Percentiles rank a stretch among this genome's conserved stretches.
Evolutionary conservation across 2,329 filamentous ascomycete species (phyloP).

Genomic region (Furcasterigmium sp.): DNA sequence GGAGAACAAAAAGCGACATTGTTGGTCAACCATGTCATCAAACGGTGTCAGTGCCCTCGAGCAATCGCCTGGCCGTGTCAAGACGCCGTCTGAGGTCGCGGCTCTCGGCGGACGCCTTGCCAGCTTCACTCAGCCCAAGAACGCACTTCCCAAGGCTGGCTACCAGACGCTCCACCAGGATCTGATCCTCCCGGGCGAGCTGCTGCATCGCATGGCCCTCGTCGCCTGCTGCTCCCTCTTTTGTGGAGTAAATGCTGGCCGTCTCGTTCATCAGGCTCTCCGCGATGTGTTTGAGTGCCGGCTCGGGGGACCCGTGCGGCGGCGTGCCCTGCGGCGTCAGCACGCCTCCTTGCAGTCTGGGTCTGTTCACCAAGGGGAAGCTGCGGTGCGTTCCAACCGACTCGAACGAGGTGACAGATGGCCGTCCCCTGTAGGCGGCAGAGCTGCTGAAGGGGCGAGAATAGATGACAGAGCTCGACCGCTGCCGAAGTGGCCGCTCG

Average conservation of each 20-base stretch:
- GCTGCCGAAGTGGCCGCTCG: slow-evolving; percentile 12
- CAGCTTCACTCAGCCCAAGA: slow-evolving; percentile 49
- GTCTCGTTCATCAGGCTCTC: slow-evolving; percentile 44
- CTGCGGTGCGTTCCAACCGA: slow-evolving; percentile 56
- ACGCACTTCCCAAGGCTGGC: slow-evolving; percentile 57
- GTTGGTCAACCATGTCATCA: slow-evolving; percentile 4
- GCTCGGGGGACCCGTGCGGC: slow-evolving; percentile 37
- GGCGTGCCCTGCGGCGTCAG: slow-evolving; percentile 41
- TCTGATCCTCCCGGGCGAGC: slow-evolving; percentile 51
- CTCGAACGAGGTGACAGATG: slow-evolving; percentile 51
- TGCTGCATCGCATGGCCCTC: slow-evolving; percentile 32
- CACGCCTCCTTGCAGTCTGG: slow-evolving; percentile 39
- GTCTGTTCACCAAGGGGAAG: slow-evolving; percentile 54
- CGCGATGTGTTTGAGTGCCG: slow-evolving; percentile 41
- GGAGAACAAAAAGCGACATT: slow-evolving; percentile 2
- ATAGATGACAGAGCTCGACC: slow-evolving; percentile 25
- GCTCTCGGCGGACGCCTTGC: slow-evolving; percentile 50
- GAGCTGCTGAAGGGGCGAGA: slow-evolving; percentile 38
- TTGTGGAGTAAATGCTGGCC: slow-evolving; percentile 32
- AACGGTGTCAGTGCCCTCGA: slow-evolving; percentile 58
- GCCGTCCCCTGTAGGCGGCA: slow-evolving; percentile 40
- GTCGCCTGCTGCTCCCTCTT: slow-evolving; percentile 24
- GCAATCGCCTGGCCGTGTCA: slow-evolving; percentile 65
- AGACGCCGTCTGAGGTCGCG: slow-evolving; percentile 65
- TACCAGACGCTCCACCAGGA: slow-evolving; percentile 54